Evolutionary conservation across 192 early-diverging fungal genomes (phyloP), one percentile per base, ranked within the genome.

Genomic region (Coemansia sp.): DNA sequence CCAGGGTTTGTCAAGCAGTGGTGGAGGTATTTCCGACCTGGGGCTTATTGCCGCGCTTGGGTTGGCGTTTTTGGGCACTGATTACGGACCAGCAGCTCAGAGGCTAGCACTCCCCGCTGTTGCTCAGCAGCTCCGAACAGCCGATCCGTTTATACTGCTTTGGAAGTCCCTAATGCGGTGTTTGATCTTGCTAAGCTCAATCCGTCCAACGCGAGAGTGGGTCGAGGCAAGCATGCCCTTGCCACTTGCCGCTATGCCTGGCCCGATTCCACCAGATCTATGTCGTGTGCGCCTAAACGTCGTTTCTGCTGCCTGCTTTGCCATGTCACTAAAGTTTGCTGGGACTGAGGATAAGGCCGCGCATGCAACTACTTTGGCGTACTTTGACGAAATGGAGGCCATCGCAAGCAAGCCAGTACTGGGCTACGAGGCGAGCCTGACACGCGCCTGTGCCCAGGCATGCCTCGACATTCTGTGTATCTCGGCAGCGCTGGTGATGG

Each of bases 61-160:
- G 0, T 78, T 98, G 21, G 90, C 92, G 72, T 96, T 89, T 67
- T 78, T 98, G 39, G 93, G 91, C 44, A 91, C 94, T 17, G 87
- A 91, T 72, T 89, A 94, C 65, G 32, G 48, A 6, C 63, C 75
- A 17, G 82, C 93, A 0, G 94, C 94, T 0, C 70, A 86, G 5
- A 86, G 86, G 15, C 79, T 98, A 31, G 69, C 69, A 25, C 63
- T 93, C 1, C 92, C 93, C 5, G 70, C 74, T 32, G 87, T 88
- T 0, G 39, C 45, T 2, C 81, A 75, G 25, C 71, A 88, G 23
- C 69, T 98, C 27, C 87, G 92, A n/a, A 87, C 86, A 25, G 72
- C 90, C 8, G 87, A 90, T 10, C 91, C 92, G 2, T 93, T 95
- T 63, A 61, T 88, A 7, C 67, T 98, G 12, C 70, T 93, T 14